Percentiles rank a stretch among this genome's conserved stretches.
These are phyloP conservation scores for Nectriaceae sp. DNA, from an alignment of 2,329 filamentous ascomycete genomes.

Conservation along the genomic window DNA sequence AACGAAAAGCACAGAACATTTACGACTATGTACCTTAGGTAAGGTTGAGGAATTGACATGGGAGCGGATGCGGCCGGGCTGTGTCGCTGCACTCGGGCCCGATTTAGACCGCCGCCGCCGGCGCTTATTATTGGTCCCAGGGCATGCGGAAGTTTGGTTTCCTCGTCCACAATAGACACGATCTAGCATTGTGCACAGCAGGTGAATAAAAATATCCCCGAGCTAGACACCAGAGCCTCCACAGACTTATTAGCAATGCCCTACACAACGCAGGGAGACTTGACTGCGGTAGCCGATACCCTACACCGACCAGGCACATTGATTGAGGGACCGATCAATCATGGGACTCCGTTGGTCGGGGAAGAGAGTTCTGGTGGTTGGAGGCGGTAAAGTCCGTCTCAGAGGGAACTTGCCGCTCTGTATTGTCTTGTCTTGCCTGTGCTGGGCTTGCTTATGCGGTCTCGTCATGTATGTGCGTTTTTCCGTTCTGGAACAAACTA, in stretches of 20 bases:
- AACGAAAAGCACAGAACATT: slow-evolving; percentile 11
- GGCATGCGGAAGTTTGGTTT: neutral
- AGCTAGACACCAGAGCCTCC: slow-evolving; percentile 19
- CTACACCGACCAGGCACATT: too few species aligned
- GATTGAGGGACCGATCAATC: too few species aligned
- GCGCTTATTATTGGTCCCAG: slow-evolving; percentile 22
- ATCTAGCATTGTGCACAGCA: slow-evolving; percentile 8
- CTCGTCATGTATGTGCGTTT: too few species aligned
- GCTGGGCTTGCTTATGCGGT: too few species aligned
- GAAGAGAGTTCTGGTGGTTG: too few species aligned
- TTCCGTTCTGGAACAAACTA: too few species aligned
- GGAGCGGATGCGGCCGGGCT: slow-evolving; percentile 26
- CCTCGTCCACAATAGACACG: neutral
- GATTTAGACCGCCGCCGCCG: slow-evolving; percentile 22
- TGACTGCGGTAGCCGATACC: too few species aligned
- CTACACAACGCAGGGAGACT: neutral
- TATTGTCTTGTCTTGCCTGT: neutral
- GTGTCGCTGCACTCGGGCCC: slow-evolving; percentile 25
- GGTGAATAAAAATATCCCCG: slow-evolving; percentile 29
- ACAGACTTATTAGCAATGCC: slow-evolving; percentile 4
- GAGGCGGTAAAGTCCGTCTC: neutral
- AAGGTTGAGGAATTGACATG: slow-evolving; percentile 12
- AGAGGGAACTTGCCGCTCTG: neutral
- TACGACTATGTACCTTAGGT: neutral
- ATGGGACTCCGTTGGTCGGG: too few species aligned